phyloP scores from a whole-genome alignment of 805 yeast species.

The Danielozyma ontarioensis region DNA sequence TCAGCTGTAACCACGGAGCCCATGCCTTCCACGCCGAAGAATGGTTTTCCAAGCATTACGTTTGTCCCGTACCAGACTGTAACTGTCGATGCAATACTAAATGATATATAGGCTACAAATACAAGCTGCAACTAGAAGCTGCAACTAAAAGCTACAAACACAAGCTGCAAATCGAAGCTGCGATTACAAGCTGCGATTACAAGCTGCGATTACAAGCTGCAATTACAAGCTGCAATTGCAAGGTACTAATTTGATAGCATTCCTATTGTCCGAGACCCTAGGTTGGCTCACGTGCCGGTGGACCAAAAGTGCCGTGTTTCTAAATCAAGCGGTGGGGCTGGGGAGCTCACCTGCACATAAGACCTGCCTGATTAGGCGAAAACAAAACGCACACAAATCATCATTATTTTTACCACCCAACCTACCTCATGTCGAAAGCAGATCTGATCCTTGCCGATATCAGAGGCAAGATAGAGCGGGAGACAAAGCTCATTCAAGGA shows the following conservation, averaged over 20 bases:
- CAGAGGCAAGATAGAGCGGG: slow-evolving; percentile 80
- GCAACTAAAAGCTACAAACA: neutral
- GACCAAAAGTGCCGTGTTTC: too few relatives aligned
- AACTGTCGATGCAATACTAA: slow-evolving; percentile 72
- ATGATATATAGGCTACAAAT: slow-evolving; percentile 8
- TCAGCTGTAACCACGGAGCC: slow-evolving; percentile 88
- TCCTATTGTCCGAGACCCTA: too few relatives aligned
- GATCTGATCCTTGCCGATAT: slow-evolving; percentile 56
- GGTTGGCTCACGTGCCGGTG: too few relatives aligned
- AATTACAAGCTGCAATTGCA: neutral
- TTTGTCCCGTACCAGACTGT: slow-evolving; percentile 95
- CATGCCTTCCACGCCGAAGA: slow-evolving; percentile 95
- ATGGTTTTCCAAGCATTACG: slow-evolving; percentile 84
- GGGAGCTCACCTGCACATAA: too few relatives aligned
- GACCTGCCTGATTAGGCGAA: too few relatives aligned
- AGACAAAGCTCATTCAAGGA: slow-evolving; percentile 81
- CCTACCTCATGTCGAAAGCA: slow-evolving; percentile 4
- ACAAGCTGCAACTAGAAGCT: too few relatives aligned
- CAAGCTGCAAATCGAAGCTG: too few relatives aligned
- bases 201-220: too few relatives aligned
- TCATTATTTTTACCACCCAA: too few relatives aligned
- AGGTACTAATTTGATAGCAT: too few relatives aligned
- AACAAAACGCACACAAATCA: too few relatives aligned
- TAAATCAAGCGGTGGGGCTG: too few relatives aligned
- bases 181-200: neutral